Percentiles rank a stretch among this genome's conserved stretches.
Evolutionary conservation across 106 monocot species (phyloP).

Genomic region (Dendrobium chrysotoxum): DNA sequence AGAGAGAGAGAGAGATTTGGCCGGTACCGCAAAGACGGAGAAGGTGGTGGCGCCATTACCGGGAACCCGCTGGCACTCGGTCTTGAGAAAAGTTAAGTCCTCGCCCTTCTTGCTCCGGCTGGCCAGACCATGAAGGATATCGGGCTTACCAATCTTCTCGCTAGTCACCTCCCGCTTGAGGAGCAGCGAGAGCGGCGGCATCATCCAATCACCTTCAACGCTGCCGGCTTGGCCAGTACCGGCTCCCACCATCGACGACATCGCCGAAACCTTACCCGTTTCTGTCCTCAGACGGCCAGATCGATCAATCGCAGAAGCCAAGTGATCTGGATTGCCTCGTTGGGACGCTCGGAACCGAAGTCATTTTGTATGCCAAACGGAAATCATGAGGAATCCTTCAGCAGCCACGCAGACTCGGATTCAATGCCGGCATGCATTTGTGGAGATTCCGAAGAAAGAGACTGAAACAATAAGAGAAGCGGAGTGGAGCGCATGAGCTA

Average conservation of each 20-base stretch:
- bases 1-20: not conserved
- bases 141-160: conserved; percentile 65
- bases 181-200: conserved; percentile 63
- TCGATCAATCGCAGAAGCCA: not conserved
- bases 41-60: conserved; percentile 46
- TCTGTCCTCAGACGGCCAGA: not conserved
- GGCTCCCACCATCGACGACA: conserved; percentile 2
- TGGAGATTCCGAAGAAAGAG: too few relatives aligned
- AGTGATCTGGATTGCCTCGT: not conserved
- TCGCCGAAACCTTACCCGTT: not conserved
- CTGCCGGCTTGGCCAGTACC: conserved; percentile 4
- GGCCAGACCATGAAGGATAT: conserved; percentile 54
- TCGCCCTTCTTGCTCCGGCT: conserved; percentile 85
- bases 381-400: not conserved
- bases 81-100: conserved; percentile 66
- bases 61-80: conserved; percentile 52
- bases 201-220: conserved; percentile 20
- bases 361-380: not conserved
- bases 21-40: conserved; percentile 70
- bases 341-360: not conserved
- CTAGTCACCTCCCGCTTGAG: conserved; percentile 60
- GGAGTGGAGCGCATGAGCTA: too few relatives aligned
- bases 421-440: not conserved
- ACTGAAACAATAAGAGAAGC: too few relatives aligned
- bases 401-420: not conserved